A percentile compares a stretch with the other conserved stretches of the same genome.
phyloP scores from a whole-genome alignment of 2,329 filamentous ascomycete genomes.

The Lecanicillium sp. region DNA sequence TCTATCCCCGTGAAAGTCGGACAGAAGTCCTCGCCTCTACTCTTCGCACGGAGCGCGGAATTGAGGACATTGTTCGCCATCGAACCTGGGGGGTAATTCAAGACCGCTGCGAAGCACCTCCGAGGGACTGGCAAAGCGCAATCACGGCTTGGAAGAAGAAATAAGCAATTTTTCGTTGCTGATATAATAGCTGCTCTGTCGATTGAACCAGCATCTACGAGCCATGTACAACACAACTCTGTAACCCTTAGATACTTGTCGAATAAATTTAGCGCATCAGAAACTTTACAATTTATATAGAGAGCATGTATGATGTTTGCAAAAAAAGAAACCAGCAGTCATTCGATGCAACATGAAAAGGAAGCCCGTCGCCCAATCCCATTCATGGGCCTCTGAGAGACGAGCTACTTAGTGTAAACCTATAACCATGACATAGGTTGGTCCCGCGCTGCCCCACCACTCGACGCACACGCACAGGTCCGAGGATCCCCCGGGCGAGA shows the following conservation, averaged over 20 bases:
- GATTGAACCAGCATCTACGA: too few relatives aligned
- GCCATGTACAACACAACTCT: too few relatives aligned
- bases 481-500: constrained; percentile 13
- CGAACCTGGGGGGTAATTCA: constrained; percentile 76
- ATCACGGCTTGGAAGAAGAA: constrained; percentile 53
- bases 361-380: too few relatives aligned
- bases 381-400: too few relatives aligned
- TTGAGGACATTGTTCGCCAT: constrained; percentile 73
- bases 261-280: too few relatives aligned
- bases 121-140: constrained; percentile 58
- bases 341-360: too few relatives aligned
- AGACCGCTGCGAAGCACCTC: constrained; percentile 63
- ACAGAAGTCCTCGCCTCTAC: constrained; percentile 72
- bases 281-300: too few relatives aligned
- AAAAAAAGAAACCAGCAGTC: too few relatives aligned
- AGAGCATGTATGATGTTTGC: too few relatives aligned
- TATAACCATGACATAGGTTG: neutral
- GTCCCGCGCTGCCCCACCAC: constrained; percentile 3
- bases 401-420: neutral
- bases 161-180: neutral
- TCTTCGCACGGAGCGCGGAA: constrained; percentile 66
- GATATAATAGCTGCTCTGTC: neutral
- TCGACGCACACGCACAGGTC: neutral
- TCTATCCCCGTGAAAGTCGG: constrained; percentile 71
- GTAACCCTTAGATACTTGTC: too few relatives aligned